Percentiles rank a stretch among this genome's conserved stretches.
phyloP scores from a whole-genome alignment of 2,329 filamentous ascomycete species.

The Ophiostoma piceae region DNA sequence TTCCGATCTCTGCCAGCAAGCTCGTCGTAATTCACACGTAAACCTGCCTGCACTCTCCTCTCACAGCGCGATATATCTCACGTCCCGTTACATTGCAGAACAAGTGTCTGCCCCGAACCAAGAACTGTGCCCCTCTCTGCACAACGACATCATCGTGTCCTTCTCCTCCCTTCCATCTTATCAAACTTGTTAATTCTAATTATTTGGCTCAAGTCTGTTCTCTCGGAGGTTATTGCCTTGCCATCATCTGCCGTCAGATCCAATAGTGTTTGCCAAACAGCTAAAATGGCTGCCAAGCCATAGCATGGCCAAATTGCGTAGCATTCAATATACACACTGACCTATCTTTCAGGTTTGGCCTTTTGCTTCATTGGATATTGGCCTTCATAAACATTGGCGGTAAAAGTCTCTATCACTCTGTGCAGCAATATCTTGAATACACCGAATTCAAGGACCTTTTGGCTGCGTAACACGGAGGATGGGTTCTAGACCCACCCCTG shows the following conservation, averaged over 20 bases:
- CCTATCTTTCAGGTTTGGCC: background rate
- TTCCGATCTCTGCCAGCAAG: no score
- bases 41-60: background rate
- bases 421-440: background rate
- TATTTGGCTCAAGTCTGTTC: background rate
- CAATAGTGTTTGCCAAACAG: background rate
- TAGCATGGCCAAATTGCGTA: background rate
- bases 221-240: constrained; percentile 5
- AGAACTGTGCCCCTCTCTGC: background rate
- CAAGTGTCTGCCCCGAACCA: background rate
- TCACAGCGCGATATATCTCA: background rate
- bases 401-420: background rate
- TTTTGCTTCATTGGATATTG: background rate
- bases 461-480: background rate
- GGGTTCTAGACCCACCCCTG: background rate
- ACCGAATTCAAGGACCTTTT: background rate
- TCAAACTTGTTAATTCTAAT: background rate
- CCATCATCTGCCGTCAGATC: constrained; percentile 5
- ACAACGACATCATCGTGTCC: background rate
- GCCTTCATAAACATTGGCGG: background rate
- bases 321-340: background rate
- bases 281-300: constrained; percentile 2
- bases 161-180: no score
- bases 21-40: no score
- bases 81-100: background rate